Conservation (phyloP, 306 rosid species). For the Cercis canadensis region DNA sequence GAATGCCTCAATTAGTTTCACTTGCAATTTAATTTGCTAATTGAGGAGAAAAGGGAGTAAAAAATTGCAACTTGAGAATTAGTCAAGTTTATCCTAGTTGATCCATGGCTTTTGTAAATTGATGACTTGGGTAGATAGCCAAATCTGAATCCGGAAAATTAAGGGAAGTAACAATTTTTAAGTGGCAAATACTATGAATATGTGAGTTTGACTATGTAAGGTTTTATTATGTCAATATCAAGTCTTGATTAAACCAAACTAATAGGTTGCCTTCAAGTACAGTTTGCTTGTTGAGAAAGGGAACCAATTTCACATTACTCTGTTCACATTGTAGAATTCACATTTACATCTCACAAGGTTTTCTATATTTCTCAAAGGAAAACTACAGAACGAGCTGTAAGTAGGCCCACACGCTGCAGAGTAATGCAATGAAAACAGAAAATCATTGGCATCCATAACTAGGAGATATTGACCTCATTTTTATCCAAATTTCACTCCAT, state of each 20-base stretch:
- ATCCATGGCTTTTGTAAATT: too few species aligned
- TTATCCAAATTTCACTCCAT: not conserved
- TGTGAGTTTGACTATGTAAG: slow-evolving; percentile 5
- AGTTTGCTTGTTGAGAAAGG: slow-evolving; percentile 26
- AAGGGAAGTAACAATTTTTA: too few species aligned
- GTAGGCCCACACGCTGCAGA: slow-evolving; percentile 29
- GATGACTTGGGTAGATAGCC: too few species aligned
- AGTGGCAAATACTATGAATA: not conserved
- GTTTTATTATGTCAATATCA: slow-evolving; percentile 31
- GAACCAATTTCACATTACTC: slow-evolving; percentile 37
- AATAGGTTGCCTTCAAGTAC: slow-evolving; percentile 26
- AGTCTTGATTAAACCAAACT: slow-evolving; percentile 7
- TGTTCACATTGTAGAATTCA: slow-evolving; percentile 37
- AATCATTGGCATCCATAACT: not conserved
- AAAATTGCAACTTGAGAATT: too few species aligned
- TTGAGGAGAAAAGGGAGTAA: too few species aligned
- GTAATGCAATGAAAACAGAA: not conserved
- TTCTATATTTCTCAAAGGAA: slow-evolving; percentile 12
- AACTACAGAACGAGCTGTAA: slow-evolving; percentile 1
- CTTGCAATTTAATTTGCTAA: too few species aligned
- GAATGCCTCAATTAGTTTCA: too few species aligned
- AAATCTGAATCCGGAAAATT: too few species aligned
- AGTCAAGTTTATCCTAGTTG: too few species aligned
- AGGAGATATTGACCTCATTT: too few species aligned
- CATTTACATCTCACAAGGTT: slow-evolving; percentile 25